phyloP scores from a whole-genome alignment of 2,329 filamentous ascomycete genomes.

The Rutstroemia sp. region DNA sequence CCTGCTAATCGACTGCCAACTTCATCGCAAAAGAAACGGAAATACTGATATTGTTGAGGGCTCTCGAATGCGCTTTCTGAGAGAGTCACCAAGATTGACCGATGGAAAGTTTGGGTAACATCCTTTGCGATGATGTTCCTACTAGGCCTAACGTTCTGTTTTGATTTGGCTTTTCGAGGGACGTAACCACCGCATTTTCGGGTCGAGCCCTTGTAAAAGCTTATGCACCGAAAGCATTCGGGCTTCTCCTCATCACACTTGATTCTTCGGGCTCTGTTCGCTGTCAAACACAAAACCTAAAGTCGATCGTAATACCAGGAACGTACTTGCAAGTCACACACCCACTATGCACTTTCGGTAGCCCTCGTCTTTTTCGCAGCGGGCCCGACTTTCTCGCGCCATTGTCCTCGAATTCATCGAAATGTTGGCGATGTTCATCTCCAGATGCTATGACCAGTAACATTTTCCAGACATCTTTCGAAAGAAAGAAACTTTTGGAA shows the following conservation, averaged over 20 bases:
- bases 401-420: background rate
- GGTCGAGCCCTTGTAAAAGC: constrained; percentile 1
- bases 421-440: background rate
- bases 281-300: background rate
- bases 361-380: background rate
- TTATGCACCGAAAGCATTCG: constrained; percentile 2
- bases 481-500: background rate
- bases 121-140: background rate
- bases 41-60: background rate
- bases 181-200: constrained; percentile 4
- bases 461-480: background rate
- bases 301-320: background rate
- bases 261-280: background rate
- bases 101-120: background rate
- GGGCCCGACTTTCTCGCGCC: background rate
- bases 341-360: constrained; percentile 3
- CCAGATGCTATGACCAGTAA: background rate
- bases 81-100: background rate
- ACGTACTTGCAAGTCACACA: constrained; percentile 7
- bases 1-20: background rate
- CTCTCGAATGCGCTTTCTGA: background rate
- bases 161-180: background rate
- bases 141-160: background rate
- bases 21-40: constrained; percentile 5
- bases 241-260: constrained; percentile 7